Base-by-base conservation (phyloP, 2,329 filamentous ascomycete species). In the Exophiala calicioides region DNA sequence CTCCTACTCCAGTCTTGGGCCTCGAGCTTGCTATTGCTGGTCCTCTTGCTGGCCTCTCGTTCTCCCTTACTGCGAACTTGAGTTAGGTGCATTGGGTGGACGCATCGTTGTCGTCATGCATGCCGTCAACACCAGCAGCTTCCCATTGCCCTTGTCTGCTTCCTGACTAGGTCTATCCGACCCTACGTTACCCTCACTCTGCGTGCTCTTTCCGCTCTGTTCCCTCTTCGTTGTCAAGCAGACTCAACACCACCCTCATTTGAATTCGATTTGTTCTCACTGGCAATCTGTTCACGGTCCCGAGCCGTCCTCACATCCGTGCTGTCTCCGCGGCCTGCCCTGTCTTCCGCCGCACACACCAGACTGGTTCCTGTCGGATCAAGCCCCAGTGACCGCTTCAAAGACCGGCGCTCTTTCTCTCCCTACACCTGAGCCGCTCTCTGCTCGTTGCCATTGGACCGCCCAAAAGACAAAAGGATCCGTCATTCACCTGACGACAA, bases 401-500 rank as follows among this genome's bases (percentile, higher is more conserved):
- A n/a, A n/a, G n/a, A n/a, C n/a, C n/a, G n/a, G n/a, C n/a, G n/a
- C n/a, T n/a, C n/a, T n/a, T n/a, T n/a, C n/a, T n/a, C n/a, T n/a
- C n/a, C n/a, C n/a, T n/a, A n/a, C n/a, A n/a, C n/a, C n/a, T n/a
- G n/a, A n/a, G n/a, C n/a, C n/a, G n/a, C n/a, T n/a, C n/a, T n/a
- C n/a, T n/a, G n/a, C n/a, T n/a, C n/a, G n/a, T n/a, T n/a, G 29
- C 18, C 10, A 13, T 36, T 24, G 23, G 20, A 33, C 12, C 12
- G 16, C 16, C 18, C 13, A n/a, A n/a, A n/a, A n/a, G 10, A 29
- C 38, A 31, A 26, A 19, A 24, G 32, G 13, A 23, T 30, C 32
- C 4, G 13, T 23, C 19, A 26, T 42, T 46, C 52, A 52, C 47
- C 49, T 54, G 52, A 55, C 47, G 29, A 47, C 38, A 46, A 39